Percentiles rank a stretch among this genome's conserved stretches.
phyloP scores from a whole-genome alignment of 2,329 filamentous ascomycete genomes.

The Fusarium sp. region DNA sequence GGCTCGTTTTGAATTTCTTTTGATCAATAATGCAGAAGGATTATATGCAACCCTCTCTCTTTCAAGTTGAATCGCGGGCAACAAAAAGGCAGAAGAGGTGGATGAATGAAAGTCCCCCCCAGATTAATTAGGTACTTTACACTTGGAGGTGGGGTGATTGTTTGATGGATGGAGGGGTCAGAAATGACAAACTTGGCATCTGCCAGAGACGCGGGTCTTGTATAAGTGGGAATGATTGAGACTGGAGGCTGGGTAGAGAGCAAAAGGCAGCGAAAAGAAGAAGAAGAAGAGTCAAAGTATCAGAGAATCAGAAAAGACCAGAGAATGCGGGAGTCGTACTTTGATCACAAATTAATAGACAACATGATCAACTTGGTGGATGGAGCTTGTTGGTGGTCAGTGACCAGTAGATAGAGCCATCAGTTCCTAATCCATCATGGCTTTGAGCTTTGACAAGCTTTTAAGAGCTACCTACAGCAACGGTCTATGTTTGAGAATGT shows the following conservation, averaged over 20 bases:
- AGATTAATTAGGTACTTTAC: conserved; percentile 3
- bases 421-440: conserved; percentile 27
- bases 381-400: background rate
- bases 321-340: background rate
- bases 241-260: background rate
- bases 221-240: conserved; percentile 11
- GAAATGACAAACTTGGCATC: conserved; percentile 25
- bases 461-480: conserved; percentile 1
- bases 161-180: conserved; percentile 31
- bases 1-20: background rate
- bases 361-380: background rate
- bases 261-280: background rate
- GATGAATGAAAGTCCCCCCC: background rate
- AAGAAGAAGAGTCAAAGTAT: background rate
- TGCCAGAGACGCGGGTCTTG: conserved; percentile 24
- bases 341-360: background rate
- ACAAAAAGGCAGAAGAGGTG: background rate
- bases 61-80: background rate
- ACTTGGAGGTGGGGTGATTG: conserved; percentile 28
- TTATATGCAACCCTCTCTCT: background rate
- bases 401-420: background rate
- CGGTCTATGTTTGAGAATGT: background rate
- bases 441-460: conserved; percentile 29
- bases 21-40: background rate
- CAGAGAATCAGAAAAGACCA: background rate